phyloP scores from a whole-genome alignment of 805 yeast species.

The Cyberlindnera maclurae region DNA sequence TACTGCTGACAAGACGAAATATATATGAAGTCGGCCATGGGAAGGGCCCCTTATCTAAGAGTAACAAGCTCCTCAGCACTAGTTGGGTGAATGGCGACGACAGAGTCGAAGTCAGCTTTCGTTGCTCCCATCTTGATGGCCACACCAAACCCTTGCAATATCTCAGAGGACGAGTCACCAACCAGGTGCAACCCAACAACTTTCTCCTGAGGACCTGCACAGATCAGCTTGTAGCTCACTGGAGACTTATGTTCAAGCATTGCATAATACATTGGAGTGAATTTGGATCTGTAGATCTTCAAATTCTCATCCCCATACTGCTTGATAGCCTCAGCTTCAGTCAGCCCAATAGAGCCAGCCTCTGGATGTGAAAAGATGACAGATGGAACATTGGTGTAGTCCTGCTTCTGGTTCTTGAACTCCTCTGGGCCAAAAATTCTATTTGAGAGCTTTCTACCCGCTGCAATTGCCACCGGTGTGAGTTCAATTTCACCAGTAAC shows the following conservation, averaged over 20 bases:
- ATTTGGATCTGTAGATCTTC: conserved; percentile 75
- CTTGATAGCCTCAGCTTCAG: conserved; percentile 69
- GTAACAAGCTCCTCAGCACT: conserved; percentile 97
- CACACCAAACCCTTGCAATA: conserved; percentile 96
- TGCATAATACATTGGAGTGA: conserved; percentile 90
- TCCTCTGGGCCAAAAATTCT: conserved; percentile 79
- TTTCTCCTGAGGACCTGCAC: conserved; percentile 77
- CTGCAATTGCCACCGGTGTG: conserved; percentile 98
- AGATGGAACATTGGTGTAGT: conserved; percentile 81
- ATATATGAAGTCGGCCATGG: neutral
- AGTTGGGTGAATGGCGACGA: conserved; percentile 98
- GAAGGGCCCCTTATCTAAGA: conserved; percentile 20
- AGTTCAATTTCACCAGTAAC: conserved; percentile 88
- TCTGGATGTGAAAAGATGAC: conserved; percentile 99
- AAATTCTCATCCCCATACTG: conserved; percentile 75
- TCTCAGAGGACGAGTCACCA: conserved; percentile 88
- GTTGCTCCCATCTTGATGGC: conserved; percentile 99
- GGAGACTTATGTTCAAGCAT: conserved; percentile 75
- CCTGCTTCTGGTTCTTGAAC: conserved; percentile 72
- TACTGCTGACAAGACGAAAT: neutral
- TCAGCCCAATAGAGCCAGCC: conserved; percentile 87
- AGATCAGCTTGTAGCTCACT: conserved; percentile 76
- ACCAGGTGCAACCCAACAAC: conserved; percentile 93
- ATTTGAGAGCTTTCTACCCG: conserved; percentile 91
- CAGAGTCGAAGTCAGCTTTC: conserved; percentile 86